These are phyloP conservation scores for Parachaetomium inaequale DNA, from an alignment of 495 filamentous ascomycete species.

Conservation along the genomic window DNA sequence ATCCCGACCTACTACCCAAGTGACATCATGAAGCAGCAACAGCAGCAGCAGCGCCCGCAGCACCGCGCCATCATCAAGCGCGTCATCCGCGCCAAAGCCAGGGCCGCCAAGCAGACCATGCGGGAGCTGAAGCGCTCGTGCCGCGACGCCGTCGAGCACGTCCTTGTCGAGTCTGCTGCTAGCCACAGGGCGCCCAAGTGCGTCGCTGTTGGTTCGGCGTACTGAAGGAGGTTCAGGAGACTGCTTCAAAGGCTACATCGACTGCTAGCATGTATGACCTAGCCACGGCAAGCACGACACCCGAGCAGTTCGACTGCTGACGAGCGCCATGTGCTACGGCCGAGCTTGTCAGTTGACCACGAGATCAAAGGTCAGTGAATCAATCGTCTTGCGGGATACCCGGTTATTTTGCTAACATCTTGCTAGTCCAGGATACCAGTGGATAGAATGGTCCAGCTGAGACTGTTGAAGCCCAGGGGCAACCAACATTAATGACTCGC, in stretches of 20 bases:
- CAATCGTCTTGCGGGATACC: too few species aligned
- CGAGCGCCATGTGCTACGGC: too few species aligned
- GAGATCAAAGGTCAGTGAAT: too few species aligned
- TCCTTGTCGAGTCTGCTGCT: constrained; percentile 5
- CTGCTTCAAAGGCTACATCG: background rate
- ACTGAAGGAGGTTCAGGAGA: background rate
- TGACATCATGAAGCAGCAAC: constrained; percentile 19
- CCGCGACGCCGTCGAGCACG: constrained; percentile 10
- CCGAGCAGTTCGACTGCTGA: too few species aligned
- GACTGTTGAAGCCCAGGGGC: too few species aligned
- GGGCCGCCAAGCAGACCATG: constrained; percentile 19
- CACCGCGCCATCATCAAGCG: constrained; percentile 16
- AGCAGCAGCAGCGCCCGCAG: constrained; percentile 9
- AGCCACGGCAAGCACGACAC: too few species aligned
- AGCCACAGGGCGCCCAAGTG: constrained; percentile 13
- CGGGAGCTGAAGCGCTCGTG: constrained; percentile 17
- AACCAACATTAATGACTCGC: too few species aligned
- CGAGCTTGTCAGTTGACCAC: too few species aligned
- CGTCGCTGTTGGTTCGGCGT: constrained; percentile 16
- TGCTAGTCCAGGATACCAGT: too few species aligned
- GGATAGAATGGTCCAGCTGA: too few species aligned
- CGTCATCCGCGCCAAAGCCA: constrained; percentile 14
- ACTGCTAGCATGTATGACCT: too few species aligned
- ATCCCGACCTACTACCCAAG: constrained; percentile 25
- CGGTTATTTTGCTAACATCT: too few species aligned